Evolutionary conservation across 257 asterid genomes (phyloP), one percentile per base, ranked within the genome.

Genomic region (Jasminum sambac): DNA sequence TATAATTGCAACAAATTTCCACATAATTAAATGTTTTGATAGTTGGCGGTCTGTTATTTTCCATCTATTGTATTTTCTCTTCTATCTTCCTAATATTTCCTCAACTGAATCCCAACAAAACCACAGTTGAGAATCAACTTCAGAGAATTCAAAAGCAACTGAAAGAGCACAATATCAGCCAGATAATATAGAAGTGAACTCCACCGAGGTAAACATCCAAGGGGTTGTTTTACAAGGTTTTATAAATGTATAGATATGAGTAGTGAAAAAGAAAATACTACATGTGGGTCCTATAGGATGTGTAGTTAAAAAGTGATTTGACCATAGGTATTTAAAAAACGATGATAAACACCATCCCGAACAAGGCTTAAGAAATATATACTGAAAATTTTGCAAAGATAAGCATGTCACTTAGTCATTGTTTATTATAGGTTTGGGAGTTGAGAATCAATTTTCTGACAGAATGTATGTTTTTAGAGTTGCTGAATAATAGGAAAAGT

Each of bases 91-190:
- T 17, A 50, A 17, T 50, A 50, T n/a, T 50, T 50, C 59, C 19
- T 10, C 19, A 5, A 48, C 17, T 16, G 59, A 30, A 30, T n/a
- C 59, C 59, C 59, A 48, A 48, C 59, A 48, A 16, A 48, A 55
- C 34, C 34, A 55, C 62, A 50, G 59, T 50, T 23, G 62, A 55
- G 62, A 9, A 55, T 55, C 30, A 55, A 55, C 62, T 55, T 55
- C 5, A 55, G 5, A 21, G 30, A 55, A 9, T 13, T 21, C 0
- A 17, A 23, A 55, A 55, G 34, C 62, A 55, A 21, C 62, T 8
- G 62, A 55, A 55, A 17, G 62, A 8, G 34, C 34, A 55, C 11
- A 10, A 17, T 16, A 50, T n/a, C 26, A 50, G 26, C 8, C n/a
- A 50, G 60, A 19, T 50, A 44, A 44, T 16, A 17, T 4, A 19